These are phyloP conservation scores for Peziza echinospora DNA, from an alignment of 495 filamentous ascomycete genomes.

Conservation along the genomic window DNA sequence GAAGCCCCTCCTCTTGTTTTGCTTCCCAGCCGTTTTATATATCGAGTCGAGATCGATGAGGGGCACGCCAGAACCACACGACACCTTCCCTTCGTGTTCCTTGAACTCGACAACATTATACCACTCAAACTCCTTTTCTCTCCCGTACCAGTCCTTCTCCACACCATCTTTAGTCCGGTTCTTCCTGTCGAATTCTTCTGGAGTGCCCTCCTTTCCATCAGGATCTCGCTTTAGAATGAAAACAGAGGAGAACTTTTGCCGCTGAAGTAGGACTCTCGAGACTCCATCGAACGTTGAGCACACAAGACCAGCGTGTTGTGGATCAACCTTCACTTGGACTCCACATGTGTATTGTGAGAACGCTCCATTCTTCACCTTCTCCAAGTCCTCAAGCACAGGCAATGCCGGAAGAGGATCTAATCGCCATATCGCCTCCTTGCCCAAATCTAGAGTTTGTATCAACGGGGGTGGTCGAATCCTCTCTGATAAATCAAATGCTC, in stretches of 20 bases:
- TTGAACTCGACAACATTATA: background rate
- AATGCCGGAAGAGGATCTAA: background rate
- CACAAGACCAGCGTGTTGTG: background rate
- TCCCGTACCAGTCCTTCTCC: background rate
- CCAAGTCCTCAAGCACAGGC: background rate
- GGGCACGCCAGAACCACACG: background rate
- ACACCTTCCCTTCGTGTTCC: background rate
- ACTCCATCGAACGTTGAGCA: background rate
- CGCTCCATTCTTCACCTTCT: background rate
- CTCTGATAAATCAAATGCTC: background rate
- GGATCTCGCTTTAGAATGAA: background rate
- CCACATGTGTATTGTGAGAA: background rate
- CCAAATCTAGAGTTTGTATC: background rate
- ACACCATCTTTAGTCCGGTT: background rate
- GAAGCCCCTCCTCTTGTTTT: background rate
- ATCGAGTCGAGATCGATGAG: background rate
- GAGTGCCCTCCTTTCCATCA: background rate
- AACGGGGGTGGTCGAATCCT: background rate
- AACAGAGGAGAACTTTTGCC: background rate
- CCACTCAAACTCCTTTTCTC: background rate
- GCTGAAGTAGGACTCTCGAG: background rate
- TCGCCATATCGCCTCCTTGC: background rate
- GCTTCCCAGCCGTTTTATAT: background rate
- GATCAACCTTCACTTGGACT: background rate
- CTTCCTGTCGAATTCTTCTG: background rate